These are phyloP conservation scores for Boechera retrofracta DNA, from an alignment of 345 rosid species.

Conservation along the genomic window DNA sequence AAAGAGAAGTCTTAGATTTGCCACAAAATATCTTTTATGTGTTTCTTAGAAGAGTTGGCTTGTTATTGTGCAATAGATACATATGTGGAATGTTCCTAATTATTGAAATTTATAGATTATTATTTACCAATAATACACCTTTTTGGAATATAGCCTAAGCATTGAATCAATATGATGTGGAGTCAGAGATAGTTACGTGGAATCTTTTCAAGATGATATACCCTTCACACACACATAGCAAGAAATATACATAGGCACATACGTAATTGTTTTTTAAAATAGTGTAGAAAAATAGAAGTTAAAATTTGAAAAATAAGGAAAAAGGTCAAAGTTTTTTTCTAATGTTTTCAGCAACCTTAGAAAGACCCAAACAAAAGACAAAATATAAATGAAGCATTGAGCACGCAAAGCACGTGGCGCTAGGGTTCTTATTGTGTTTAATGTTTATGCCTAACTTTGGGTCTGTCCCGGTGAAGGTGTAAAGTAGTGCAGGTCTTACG, in stretches of 20 bases:
- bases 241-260: background rate
- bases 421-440: background rate
- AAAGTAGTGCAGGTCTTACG: conserved; percentile 42
- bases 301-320: background rate
- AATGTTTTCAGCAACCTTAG: background rate
- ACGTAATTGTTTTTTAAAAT: background rate
- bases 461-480: conserved; percentile 39
- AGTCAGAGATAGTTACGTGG: conserved; percentile 27
- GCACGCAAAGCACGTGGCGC: conserved; percentile 32
- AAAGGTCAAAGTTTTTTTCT: background rate
- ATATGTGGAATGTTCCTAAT: background rate
- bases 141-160: conserved; percentile 28
- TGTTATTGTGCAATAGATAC: conserved; percentile 1
- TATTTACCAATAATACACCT: background rate
- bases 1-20: background rate
- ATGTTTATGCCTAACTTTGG: conserved; percentile 13
- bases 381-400: conserved; percentile 3
- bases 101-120: conserved; percentile 1
- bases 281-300: background rate
- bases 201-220: conserved; percentile 25
- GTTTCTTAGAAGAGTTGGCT: background rate
- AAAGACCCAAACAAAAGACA: background rate
- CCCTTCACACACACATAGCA: conserved; percentile 21
- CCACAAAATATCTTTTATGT: background rate
- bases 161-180: conserved; percentile 16